Evolutionary conservation across 495 filamentous ascomycete genomes (phyloP), one percentile per base, ranked within the genome.

Genomic region (Achaetomiella virescens): DNA sequence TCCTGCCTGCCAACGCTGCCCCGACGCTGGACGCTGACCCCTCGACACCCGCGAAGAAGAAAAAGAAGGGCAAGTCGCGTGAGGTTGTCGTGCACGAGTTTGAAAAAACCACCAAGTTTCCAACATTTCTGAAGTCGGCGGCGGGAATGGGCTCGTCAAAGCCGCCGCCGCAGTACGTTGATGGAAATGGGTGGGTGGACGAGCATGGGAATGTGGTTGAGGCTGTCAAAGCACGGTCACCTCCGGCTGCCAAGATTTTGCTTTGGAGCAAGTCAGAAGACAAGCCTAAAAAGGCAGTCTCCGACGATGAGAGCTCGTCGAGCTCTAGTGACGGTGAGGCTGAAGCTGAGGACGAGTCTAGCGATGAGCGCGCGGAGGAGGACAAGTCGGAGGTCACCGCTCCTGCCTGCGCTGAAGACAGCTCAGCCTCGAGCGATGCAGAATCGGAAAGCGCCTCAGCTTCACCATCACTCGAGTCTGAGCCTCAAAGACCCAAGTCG

Each of bases 101-200:
- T 68, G 74, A 81, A 58, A 89, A 86, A 56, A 87, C 85, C 2
- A 78, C 78, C 36, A 91, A 95, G 54, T 84, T 88, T 52, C 85
- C 88, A 0, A 85, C 79, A 14, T 95, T 96, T 63, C 69, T 95
- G 48, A 87, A 85, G 58, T 67, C 70, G 0, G 76, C 57, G 60
- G 63, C 40, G 40, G 68, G 58, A 11, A 68, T 55, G 57, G 62
- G 55, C 7, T 69, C 58, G 15, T 54, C 68, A 4, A 67, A 64
- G 15, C 65, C 75, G 2, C 69, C 66, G 4, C 61, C 65, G 18
- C 78, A 83, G 50, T 90, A 79, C 66, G 72, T 87, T 17, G 84
- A 97, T 27, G 90, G 84, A 15, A 88, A 88, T 60, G 92, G 93
- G 0, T 97, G 93, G 93, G 77, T 95, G 4, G 88, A 96, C 64